Conservation (phyloP, 2,329 filamentous ascomycete genomes). For the Malbranchea zuffiana region DNA sequence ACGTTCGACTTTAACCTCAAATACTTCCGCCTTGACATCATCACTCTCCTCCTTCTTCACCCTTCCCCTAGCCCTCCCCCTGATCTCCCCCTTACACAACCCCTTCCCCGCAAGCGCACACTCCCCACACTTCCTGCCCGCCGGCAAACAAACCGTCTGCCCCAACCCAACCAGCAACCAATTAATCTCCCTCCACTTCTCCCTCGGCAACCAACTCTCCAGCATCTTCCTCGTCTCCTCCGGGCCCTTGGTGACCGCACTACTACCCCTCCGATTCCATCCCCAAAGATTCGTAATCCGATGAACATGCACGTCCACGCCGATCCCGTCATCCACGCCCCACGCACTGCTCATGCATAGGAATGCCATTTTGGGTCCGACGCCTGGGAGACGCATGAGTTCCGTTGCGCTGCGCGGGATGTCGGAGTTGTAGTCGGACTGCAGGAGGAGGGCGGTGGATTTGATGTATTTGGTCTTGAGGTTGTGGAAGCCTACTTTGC, state of each 20-base stretch:
- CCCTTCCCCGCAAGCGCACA: slow-evolving; percentile 68
- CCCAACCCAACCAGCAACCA: slow-evolving; percentile 77
- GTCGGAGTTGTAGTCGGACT: slow-evolving; percentile 59
- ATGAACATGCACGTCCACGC: slow-evolving; percentile 90
- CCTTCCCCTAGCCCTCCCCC: slow-evolving; percentile 43
- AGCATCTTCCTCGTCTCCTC: slow-evolving; percentile 69
- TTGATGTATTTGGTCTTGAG: slow-evolving; percentile 84
- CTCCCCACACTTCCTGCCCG: slow-evolving; percentile 70
- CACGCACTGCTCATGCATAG: slow-evolving; percentile 70
- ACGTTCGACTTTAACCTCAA: too few relatives aligned
- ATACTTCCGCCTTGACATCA: slow-evolving; percentile 11
- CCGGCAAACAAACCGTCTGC: slow-evolving; percentile 73
- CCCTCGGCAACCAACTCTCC: slow-evolving; percentile 70
- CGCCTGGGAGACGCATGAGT: slow-evolving; percentile 67
- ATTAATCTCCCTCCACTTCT: slow-evolving; percentile 89
- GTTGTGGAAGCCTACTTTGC: slow-evolving; percentile 85
- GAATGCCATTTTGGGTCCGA: slow-evolving; percentile 92
- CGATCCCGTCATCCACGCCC: slow-evolving; percentile 64
- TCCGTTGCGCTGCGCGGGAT: slow-evolving; percentile 70
- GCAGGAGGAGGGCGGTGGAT: slow-evolving; percentile 59
- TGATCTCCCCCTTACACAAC: slow-evolving; percentile 63
- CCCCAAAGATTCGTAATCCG: slow-evolving; percentile 91
- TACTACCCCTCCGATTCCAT: slow-evolving; percentile 77
- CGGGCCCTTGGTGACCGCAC: slow-evolving; percentile 65
- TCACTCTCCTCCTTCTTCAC: slow-evolving; percentile 22